Evolutionary conservation across 495 filamentous ascomycete species (phyloP).

Genomic region (Trichoderma erinaceum): DNA sequence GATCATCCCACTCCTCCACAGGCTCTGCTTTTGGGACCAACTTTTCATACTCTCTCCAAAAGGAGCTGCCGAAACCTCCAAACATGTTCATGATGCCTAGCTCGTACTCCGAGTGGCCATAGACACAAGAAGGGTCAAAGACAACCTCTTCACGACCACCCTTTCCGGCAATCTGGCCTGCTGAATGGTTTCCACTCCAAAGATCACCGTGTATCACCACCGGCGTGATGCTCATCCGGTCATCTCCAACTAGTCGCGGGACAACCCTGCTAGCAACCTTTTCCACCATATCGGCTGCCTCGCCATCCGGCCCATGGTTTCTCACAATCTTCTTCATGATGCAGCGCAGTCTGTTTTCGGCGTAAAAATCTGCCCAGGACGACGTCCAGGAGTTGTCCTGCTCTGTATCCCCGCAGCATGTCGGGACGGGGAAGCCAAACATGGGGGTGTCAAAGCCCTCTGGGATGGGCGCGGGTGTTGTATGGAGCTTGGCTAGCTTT

Average conservation of each 20-base stretch:
- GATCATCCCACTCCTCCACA: slow-evolving; percentile 75
- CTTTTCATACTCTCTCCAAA: slow-evolving; percentile 70
- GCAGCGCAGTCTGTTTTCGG: slow-evolving; percentile 60
- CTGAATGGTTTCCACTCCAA: slow-evolving; percentile 81
- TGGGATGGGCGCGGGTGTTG: slow-evolving; percentile 63
- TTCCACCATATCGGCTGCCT: slow-evolving; percentile 57
- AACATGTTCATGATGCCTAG: slow-evolving; percentile 95
- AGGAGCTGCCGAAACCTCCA: slow-evolving; percentile 71
- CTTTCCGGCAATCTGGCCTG: slow-evolving; percentile 54
- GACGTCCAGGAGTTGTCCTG: slow-evolving; percentile 66
- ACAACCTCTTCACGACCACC: slow-evolving; percentile 67
- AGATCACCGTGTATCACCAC: slow-evolving; percentile 86
- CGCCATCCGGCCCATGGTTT: slow-evolving; percentile 57
- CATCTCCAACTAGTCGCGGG: slow-evolving; percentile 63
- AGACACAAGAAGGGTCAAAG: slow-evolving; percentile 73
- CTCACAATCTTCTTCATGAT: slow-evolving; percentile 52
- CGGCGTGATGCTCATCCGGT: slow-evolving; percentile 57
- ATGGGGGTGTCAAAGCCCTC: slow-evolving; percentile 49
- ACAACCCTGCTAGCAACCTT: slow-evolving; percentile 56
- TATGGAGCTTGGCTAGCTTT: slow-evolving; percentile 75
- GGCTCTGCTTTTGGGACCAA: slow-evolving; percentile 75
- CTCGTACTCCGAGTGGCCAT: slow-evolving; percentile 86
- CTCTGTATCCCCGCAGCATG: slow-evolving; percentile 75
- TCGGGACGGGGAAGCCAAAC: slow-evolving; percentile 80
- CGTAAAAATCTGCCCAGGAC: slow-evolving; percentile 81